Percentiles rank a stretch among this genome's conserved stretches.
Evolutionary conservation across 2,329 filamentous ascomycete genomes (phyloP).

Genomic region (Colletotrichum magnum): DNA sequence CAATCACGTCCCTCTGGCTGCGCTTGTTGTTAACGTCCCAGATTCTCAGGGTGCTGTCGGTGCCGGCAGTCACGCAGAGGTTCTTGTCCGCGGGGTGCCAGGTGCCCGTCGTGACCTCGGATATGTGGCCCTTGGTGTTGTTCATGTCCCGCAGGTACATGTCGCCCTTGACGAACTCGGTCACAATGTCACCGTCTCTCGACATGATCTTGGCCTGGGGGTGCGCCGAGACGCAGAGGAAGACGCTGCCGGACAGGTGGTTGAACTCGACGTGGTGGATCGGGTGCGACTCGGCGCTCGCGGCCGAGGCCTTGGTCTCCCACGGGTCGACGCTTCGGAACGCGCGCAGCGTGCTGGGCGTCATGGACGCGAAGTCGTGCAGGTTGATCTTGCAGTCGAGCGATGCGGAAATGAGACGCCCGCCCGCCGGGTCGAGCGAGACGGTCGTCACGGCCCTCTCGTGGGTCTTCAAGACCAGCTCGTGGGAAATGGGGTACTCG

Average conservation of each 20-base stretch:
- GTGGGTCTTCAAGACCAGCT: conserved; percentile 93
- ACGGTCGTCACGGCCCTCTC: conserved; percentile 88
- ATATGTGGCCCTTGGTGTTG: conserved; percentile 96
- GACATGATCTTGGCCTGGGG: conserved; percentile 91
- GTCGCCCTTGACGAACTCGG: conserved; percentile 95
- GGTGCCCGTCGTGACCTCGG: conserved; percentile 88
- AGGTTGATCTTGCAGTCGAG: conserved; percentile 93
- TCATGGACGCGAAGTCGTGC: conserved; percentile 96
- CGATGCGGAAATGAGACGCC: conserved; percentile 89
- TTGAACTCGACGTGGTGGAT: conserved; percentile 92
- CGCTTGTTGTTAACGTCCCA: conserved; percentile 97
- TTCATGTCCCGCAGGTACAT: conserved; percentile 99
- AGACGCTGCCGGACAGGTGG: conserved; percentile 81
- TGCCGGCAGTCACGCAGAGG: conserved; percentile 89
- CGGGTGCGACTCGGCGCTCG: conserved; percentile 85
- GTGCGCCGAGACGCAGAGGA: conserved; percentile 90
- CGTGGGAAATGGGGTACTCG: conserved; percentile 92
- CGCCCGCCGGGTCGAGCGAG: conserved; percentile 87
- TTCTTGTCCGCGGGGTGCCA: conserved; percentile 94
- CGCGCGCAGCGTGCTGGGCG: conserved; percentile 90
- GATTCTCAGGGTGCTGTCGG: conserved; percentile 94
- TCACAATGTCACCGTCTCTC: conserved; percentile 87
- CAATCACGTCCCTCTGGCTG: conserved; percentile 92
- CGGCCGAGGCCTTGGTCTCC: conserved; percentile 77
- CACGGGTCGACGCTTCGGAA: conserved; percentile 95